Evolutionary conservation across 441 rosid genomes (phyloP).

Genomic region (Raphanus hybrid): DNA sequence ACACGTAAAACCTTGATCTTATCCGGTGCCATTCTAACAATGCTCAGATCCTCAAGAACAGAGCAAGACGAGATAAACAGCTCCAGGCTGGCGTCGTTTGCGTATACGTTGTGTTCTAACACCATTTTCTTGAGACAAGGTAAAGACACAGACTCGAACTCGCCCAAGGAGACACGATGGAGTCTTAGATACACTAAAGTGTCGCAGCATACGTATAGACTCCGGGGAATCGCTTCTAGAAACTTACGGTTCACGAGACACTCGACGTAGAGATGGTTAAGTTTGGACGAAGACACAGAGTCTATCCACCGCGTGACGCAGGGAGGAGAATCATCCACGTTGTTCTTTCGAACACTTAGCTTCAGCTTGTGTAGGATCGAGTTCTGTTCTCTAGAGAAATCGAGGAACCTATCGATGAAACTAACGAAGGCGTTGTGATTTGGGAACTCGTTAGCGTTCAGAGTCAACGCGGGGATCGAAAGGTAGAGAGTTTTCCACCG

Average conservation of each 20-base stretch:
- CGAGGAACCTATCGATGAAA: neutral
- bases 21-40: slow-evolving; percentile 4
- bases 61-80: slow-evolving; percentile 22
- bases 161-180: neutral
- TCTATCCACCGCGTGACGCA: slow-evolving; percentile 19
- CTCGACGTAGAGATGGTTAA: slow-evolving; percentile 27
- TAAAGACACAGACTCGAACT: neutral
- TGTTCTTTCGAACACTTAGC: neutral
- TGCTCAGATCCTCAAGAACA: slow-evolving; percentile 18
- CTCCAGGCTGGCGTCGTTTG: neutral
- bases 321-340: neutral
- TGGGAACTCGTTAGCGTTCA: slow-evolving; percentile 12
- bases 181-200: neutral
- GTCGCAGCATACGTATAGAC: slow-evolving; percentile 14
- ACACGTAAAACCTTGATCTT: slow-evolving; percentile 19
- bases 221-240: slow-evolving; percentile 12
- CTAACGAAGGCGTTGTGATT: slow-evolving; percentile 3
- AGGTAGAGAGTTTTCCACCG: slow-evolving; percentile 23
- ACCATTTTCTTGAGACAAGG: neutral
- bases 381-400: slow-evolving; percentile 13
- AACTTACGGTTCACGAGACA: slow-evolving; percentile 25
- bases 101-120: slow-evolving; percentile 10
- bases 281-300: neutral
- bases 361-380: slow-evolving; percentile 16
- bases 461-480: slow-evolving; percentile 4